A percentile compares a stretch with the other conserved stretches of the same genome.
Conservation (phyloP, 2,329 filamentous ascomycete species). For the Diplodia intermedia region DNA sequence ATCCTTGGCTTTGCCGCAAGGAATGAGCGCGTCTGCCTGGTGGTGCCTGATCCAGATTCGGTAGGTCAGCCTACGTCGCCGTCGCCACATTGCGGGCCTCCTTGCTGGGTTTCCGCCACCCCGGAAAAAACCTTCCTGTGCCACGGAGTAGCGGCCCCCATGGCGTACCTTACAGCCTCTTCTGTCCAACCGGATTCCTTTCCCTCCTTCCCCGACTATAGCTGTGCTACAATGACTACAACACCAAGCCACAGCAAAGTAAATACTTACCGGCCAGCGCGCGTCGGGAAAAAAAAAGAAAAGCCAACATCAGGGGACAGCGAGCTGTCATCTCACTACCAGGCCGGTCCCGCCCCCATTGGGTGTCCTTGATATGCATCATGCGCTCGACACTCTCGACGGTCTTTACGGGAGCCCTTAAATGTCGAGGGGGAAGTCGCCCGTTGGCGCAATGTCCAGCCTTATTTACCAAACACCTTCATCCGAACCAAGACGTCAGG, state of each 20-base stretch:
- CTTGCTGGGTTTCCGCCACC: not conserved
- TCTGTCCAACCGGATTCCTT: not conserved
- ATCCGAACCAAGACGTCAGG: not conserved
- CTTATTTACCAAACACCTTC: not conserved
- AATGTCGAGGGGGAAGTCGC: not conserved
- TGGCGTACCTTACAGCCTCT: not conserved
- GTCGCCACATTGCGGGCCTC: not conserved
- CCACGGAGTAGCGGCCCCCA: not conserved
- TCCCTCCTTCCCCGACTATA: not conserved
- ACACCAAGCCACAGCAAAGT: not conserved
- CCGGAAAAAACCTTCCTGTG: not conserved
- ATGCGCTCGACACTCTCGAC: not conserved
- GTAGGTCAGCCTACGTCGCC: not conserved
- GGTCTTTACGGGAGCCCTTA: not conserved
- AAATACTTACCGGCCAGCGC: not conserved
- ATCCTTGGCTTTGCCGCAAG: not conserved
- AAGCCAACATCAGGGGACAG: not conserved
- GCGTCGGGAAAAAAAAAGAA: not conserved
- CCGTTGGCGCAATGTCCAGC: not conserved
- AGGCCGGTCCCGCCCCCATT: not conserved
- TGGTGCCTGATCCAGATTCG: not conserved
- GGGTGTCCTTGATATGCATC: not conserved
- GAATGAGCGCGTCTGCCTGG: not conserved
- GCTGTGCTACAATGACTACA: conserved; percentile 3
- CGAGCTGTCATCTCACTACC: not conserved